Evolutionary conservation across 1,139 yeast genomes (phyloP), one percentile per base, ranked within the genome.

Genomic region (Eremothecium coryli): DNA sequence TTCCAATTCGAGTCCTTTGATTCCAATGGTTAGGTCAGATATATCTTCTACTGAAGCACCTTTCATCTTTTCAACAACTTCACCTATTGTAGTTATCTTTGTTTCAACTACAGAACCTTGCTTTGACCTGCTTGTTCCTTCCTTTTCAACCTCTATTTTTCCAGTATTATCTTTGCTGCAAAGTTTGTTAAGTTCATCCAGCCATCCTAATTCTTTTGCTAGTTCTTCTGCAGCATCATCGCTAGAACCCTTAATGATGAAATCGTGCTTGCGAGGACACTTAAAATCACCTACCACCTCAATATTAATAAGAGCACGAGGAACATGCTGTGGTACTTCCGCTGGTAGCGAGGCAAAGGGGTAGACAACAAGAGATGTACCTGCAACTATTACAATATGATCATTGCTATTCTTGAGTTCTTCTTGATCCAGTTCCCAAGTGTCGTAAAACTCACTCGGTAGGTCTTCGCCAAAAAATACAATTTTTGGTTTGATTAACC

Each of bases 401-500:
- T 81, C 70, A 9, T 58, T 54, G 8, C 58, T 57, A 0, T 45
- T 38, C 9, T 41, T 38, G n/a, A 43, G 37, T 31, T 58, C 34
- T 27, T 41, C 39, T 4, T 42, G 44, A 4, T 61, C 42, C 48
- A 85, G 95, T 3, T 78, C 84, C 78, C 88, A 81, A 22, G 55
- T 49, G 2, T 71, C 72, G 56, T 81, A 86, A 50, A 86, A 82
- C 38, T 64, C 61, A 1, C 47, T 49, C 0, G 97, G 97, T 15
- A 88, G 63, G 1, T 77, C 71, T 57, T 88, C 97, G 1, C 97
- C 97, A 60, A 86, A 88, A 50, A 88, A 88, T 0, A 84, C 93
- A 44, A 88, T 90, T 49, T 84, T 93, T 0, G 97, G 98, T 51
- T 88, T 88, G 22, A 90, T 86, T 26, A 74, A 68, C 0, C 95